Evolutionary conservation across 2,329 filamentous ascomycete species (phyloP), one percentile per base, ranked within the genome.

Genomic region (Sporothrix inflata): DNA sequence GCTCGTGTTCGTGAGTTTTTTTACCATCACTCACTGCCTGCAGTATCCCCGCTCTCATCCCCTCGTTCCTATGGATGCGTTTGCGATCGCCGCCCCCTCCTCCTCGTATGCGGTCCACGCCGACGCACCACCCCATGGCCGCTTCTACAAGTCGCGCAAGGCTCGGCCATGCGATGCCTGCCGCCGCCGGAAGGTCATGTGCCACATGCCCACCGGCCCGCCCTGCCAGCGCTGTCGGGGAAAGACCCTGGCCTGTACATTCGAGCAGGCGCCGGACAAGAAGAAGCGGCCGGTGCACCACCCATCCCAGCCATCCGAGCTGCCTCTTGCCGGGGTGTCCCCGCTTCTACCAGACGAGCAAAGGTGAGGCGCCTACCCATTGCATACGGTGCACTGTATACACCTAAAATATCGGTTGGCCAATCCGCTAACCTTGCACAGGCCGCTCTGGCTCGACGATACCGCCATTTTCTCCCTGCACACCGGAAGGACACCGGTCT

Each of bases 111-210:
- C n/a, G 19, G 66, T 16, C 30, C 30, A 9, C 5, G 21, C 21
- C 6, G 53, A 57, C 24, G 38, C 9, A n/a, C 27, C 66, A 24
- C 21, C 72, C 4, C 24, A 53, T 51, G 73, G 71, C 60, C 73
- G 73, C 51, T 71, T 72, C 61, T 75, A 75, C 72, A 75, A 75
- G 67, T 74, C 74, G 2, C 74, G 74, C 27, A 75, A 75, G 47
- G 51, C 72, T 9, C 71, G 74, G 12, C 74, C 74, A 4, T 75
- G 74, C 42, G 74, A 75, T 47, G 74, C 71, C 42, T 75, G 74
- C 21, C 70, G 74, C 9, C 34, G 63, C 6, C 49, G 74, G 9
- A 74, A 73, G 24, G 72, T 75, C 27, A 51, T 71, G n/a, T 75
- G 74, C 57, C 70, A 73, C 12, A 75, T 75, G 74, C 74, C 73